Percentiles rank a stretch among this genome's conserved stretches.
Conservation (phyloP, 768 basidiomycete genomes). For the Cystobasidium onofrii region DNA sequence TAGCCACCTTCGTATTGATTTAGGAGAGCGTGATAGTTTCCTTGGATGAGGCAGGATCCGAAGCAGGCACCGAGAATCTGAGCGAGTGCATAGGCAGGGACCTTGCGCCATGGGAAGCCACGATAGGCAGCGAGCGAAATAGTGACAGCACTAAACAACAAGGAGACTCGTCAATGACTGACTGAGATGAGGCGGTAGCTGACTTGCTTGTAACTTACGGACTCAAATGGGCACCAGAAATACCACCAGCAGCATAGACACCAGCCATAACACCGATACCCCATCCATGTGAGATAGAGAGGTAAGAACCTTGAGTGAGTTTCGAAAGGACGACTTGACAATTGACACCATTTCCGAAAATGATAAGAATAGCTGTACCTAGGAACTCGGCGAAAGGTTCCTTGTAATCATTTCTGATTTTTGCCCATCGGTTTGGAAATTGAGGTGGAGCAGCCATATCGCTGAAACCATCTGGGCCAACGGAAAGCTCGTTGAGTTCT, state of each 20-base stretch:
- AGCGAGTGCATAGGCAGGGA: slow-evolving; percentile 13
- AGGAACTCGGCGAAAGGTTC: slow-evolving; percentile 12
- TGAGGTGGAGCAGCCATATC: not conserved
- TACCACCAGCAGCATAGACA: slow-evolving; percentile 33
- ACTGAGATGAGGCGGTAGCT: not conserved
- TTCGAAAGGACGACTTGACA: slow-evolving; percentile 30
- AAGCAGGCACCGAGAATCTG: slow-evolving; percentile 27
- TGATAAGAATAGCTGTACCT: slow-evolving; percentile 22
- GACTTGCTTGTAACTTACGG: not conserved
- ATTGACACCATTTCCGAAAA: slow-evolving; percentile 35
- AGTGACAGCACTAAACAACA: not conserved
- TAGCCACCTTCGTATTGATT: slow-evolving; percentile 18
- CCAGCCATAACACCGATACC: slow-evolving; percentile 33
- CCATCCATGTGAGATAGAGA: slow-evolving; percentile 31
- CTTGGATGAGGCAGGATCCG: slow-evolving; percentile 20
- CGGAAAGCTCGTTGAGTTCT: not conserved
- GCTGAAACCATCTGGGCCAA: not conserved
- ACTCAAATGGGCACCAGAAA: slow-evolving; percentile 32
- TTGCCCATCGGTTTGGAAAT: not conserved
- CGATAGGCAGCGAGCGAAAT: slow-evolving; percentile 14
- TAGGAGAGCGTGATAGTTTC: slow-evolving; percentile 16
- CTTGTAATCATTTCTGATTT: slow-evolving; percentile 1
- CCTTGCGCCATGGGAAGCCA: slow-evolving; percentile 31
- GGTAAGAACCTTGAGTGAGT: slow-evolving; percentile 29
- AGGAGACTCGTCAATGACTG: not conserved